Percentiles rank a stretch among this genome's conserved stretches.
phyloP scores from a whole-genome alignment of 179 eudicot genomes.

The Spinacia oleracea region DNA sequence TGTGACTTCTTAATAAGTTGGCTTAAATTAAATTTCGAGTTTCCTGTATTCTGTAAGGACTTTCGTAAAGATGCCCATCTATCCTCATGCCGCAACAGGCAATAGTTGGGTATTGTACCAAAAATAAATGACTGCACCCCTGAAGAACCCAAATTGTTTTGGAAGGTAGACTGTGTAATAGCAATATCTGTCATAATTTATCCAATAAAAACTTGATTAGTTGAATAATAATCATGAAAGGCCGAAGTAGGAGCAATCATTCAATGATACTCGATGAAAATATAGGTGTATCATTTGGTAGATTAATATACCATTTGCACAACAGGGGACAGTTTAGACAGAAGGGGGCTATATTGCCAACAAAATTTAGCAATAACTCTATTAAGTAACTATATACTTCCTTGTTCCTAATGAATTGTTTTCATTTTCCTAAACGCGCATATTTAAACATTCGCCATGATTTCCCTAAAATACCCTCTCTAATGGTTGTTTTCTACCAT shows the following conservation, averaged over 20 bases:
- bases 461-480: background rate
- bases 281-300: background rate
- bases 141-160: conserved; percentile 29
- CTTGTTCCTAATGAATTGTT: background rate
- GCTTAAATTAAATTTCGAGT: conserved; percentile 27
- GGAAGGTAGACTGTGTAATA: conserved; percentile 56
- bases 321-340: background rate
- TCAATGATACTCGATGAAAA: background rate
- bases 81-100: conserved; percentile 40
- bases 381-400: background rate
- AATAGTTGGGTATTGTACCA: conserved; percentile 28
- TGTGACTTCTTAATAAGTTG: conserved; percentile 24
- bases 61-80: conserved; percentile 46
- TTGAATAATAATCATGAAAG: background rate
- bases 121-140: conserved; percentile 39
- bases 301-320: background rate
- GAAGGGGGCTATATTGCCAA: background rate
- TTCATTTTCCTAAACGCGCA: background rate
- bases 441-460: background rate
- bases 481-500: background rate
- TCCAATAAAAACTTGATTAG: conserved; percentile 6
- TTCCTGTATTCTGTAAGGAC: conserved; percentile 34
- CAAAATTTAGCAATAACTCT: background rate
- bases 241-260: background rate
- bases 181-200: conserved; percentile 60